A percentile compares a stretch with the other conserved stretches of the same genome.
Evolutionary conservation across 768 basidiomycete species (phyloP).

Genomic region (Porphyrellus cyaneotinctus): DNA sequence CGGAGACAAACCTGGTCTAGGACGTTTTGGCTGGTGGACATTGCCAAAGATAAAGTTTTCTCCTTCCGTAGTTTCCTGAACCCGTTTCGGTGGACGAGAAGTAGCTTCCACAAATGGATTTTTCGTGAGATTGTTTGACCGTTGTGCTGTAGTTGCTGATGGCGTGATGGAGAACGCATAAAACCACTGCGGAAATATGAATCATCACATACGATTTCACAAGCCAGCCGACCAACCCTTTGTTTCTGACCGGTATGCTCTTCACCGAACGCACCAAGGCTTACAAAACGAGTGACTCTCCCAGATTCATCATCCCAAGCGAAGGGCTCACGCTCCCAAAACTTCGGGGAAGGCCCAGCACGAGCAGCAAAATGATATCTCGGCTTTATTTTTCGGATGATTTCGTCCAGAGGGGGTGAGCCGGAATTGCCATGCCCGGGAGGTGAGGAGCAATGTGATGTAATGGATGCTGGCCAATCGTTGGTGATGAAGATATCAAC

Average conservation of each 20-base stretch:
- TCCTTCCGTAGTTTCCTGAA: conserved; percentile 41
- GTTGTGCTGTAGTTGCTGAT: conserved; percentile 36
- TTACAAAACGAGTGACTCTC: conserved; percentile 71
- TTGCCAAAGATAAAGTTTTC: conserved; percentile 72
- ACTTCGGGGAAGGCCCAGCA: conserved; percentile 62
- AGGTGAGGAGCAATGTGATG: conserved; percentile 54
- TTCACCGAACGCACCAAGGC: conserved; percentile 83
- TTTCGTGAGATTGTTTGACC: conserved; percentile 59
- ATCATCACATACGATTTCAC: conserved; percentile 3
- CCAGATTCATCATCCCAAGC: conserved; percentile 70
- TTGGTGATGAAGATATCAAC: conserved; percentile 82
- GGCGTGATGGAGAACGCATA: conserved; percentile 90
- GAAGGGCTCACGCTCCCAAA: conserved; percentile 96
- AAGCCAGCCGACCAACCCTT: conserved; percentile 52
- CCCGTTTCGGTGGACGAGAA: conserved; percentile 48
- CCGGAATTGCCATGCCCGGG: conserved; percentile 41
- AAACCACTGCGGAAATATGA: conserved; percentile 68
- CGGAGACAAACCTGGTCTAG: conserved; percentile 44
- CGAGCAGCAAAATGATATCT: conserved; percentile 82
- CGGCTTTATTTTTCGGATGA: conserved; percentile 65
- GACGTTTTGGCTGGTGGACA: conserved; percentile 55
- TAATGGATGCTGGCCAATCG: conserved; percentile 66
- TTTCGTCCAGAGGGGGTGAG: conserved; percentile 60
- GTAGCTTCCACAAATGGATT: conserved; percentile 60
- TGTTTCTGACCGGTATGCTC: conserved; percentile 68